Conservation (phyloP, 2,329 filamentous ascomycete species). For the Aspergillus candidus region DNA sequence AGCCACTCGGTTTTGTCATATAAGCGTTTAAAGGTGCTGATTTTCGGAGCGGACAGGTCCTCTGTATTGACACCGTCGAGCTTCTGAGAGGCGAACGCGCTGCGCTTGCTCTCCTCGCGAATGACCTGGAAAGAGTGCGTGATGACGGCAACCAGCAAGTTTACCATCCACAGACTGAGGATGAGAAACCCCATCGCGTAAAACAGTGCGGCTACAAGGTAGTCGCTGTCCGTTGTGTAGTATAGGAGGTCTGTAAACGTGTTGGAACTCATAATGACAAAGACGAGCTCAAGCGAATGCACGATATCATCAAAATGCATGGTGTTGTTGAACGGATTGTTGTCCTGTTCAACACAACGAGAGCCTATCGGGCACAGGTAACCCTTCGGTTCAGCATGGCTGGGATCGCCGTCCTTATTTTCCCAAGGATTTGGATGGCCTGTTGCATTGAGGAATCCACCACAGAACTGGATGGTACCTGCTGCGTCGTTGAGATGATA, state of each 20-base stretch:
- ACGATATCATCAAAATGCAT: conserved; percentile 93
- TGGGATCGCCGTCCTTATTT: conserved; percentile 48
- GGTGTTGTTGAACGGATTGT: conserved; percentile 75
- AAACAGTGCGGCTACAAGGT: conserved; percentile 75
- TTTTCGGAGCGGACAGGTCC: conserved; percentile 23
- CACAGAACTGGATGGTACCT: conserved; percentile 71
- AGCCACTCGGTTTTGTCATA: conserved; percentile 69
- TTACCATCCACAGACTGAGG: conserved; percentile 93
- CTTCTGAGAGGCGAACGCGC: conserved; percentile 79
- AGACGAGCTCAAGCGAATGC: conserved; percentile 87
- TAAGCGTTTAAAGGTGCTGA: conserved; percentile 56
- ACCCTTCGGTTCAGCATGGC: conserved; percentile 59
- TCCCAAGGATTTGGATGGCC: conserved; percentile 63
- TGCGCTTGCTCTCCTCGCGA: conserved; percentile 87
- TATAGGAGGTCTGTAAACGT: conserved; percentile 96
- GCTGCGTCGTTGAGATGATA: conserved; percentile 45
- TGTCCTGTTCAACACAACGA: conserved; percentile 65
- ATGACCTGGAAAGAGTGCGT: conserved; percentile 98
- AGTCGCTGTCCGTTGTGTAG: conserved; percentile 85
- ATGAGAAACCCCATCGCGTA: conserved; percentile 71
- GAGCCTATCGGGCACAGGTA: conserved; percentile 83
- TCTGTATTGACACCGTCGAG: conserved; percentile 45
- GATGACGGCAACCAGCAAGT: conserved; percentile 90
- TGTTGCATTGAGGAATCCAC: conserved; percentile 65
- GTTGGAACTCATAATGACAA: conserved; percentile 97